A percentile compares a stretch with the other conserved stretches of the same genome.
phyloP scores from a whole-genome alignment of 768 basidiomycete species.

The Amanita polypyramis region DNA sequence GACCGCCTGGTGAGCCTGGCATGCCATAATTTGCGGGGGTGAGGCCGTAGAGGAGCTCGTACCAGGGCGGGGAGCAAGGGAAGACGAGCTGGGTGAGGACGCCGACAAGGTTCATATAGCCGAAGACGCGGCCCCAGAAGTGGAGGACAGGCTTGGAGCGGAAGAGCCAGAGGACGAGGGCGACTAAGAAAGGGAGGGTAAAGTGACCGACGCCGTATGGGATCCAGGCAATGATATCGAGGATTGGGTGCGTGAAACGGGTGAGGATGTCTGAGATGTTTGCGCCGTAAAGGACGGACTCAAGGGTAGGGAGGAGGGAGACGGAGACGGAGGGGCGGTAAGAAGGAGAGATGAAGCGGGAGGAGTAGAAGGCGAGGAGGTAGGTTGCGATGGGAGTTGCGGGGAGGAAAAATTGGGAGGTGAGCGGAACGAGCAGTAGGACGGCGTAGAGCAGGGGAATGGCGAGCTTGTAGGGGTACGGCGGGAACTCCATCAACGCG shows the following conservation, averaged over 20 bases:
- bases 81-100: constrained; percentile 83
- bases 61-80: constrained; percentile 95
- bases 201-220: constrained; percentile 97
- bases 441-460: constrained; percentile 65
- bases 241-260: constrained; percentile 81
- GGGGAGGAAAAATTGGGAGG: constrained; percentile 84
- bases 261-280: constrained; percentile 98
- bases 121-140: constrained; percentile 81
- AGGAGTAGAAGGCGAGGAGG: constrained; percentile 80
- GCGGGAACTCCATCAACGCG: constrained; percentile 56
- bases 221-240: constrained; percentile 92
- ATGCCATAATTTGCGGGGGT: constrained; percentile 91
- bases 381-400: constrained; percentile 82
- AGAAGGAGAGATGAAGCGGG: constrained; percentile 69
- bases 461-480: constrained; percentile 62
- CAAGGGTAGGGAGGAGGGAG: constrained; percentile 86
- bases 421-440: constrained; percentile 73
- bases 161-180: constrained; percentile 83
- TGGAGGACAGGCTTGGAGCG: constrained; percentile 70
- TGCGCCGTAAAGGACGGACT: constrained; percentile 91
- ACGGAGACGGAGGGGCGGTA: constrained; percentile 84
- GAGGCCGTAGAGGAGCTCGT: constrained; percentile 93
- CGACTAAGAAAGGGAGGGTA: constrained; percentile 76
- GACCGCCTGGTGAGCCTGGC: constrained; percentile 87
- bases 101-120: constrained; percentile 85